Evolutionary conservation across 768 basidiomycete genomes (phyloP), one percentile per base, ranked within the genome.

Genomic region (Lactarius indigo): DNA sequence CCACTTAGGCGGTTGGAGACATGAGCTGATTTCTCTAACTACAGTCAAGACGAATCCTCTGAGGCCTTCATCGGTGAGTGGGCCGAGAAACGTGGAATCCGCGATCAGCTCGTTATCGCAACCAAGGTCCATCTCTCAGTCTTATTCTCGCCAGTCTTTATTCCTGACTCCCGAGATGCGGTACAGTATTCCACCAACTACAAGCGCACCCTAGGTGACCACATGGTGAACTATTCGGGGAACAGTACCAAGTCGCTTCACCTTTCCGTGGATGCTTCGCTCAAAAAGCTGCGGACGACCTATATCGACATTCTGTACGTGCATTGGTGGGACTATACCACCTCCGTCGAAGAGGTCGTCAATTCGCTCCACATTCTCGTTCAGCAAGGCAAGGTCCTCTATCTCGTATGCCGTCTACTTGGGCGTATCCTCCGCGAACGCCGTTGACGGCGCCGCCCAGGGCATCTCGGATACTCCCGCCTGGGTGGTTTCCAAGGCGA

Each of bases 61-160:
- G 87, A 90, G 71, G 68, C 71, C 54, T 81, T 81, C 72, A 76
- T 84, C 30, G 83, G 82, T 17, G 83, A 83, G 69, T 84, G 83
- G 82, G 80, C 79, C 71, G 78, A 80, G 66, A 59, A 68, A 31
- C 75, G 81, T 20, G 72, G 72, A 1, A 76, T 74, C 60, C 69
- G 79, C 35, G 76, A 80, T 66, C 74, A 77, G 57, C 74, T 80
- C 37, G 75, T 79, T 54, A 66, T 78, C 28, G 65, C 68, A 5
- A 72, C 70, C 12, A 72, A 72, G 59, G 70, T 64, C 52, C 26
- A 26, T 7, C 26, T 17, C 20, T 15, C 18, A 10, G 37, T 39
- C 37, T 39, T 15, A 37, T 58, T 31, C 18, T 31, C 17, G 1
- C 39, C n/a, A 31, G 23, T 39, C 39, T 64, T 30, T 5, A 30